Percentiles rank a stretch among this genome's conserved stretches.
Conservation (phyloP, 106 monocot species). For the Allium sativum region DNA sequence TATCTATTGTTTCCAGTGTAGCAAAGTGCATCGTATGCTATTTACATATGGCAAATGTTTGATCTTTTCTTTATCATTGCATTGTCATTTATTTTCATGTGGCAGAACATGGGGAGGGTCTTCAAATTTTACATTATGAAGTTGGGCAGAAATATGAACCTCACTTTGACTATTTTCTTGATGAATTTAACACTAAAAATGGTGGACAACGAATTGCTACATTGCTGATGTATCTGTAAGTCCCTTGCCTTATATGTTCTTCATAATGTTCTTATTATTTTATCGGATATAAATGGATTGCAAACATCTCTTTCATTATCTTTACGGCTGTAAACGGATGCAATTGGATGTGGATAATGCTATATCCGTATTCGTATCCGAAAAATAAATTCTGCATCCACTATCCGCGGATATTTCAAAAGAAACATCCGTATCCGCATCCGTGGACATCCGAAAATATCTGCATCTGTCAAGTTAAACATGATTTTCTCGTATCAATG, state of each 20-base stretch:
- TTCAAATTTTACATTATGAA: constrained; percentile 72
- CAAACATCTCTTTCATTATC: too few relatives aligned
- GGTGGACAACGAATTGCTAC: constrained; percentile 67
- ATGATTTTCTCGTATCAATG: too few relatives aligned
- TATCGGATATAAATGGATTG: too few relatives aligned
- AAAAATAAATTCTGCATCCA: too few relatives aligned
- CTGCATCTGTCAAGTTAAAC: too few relatives aligned
- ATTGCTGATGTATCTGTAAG: constrained; percentile 70
- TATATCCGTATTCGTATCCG: too few relatives aligned
- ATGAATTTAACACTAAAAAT: constrained; percentile 56
- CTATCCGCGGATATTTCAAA: too few relatives aligned
- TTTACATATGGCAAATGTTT: background rate
- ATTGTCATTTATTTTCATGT: background rate
- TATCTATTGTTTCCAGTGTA: too few relatives aligned
- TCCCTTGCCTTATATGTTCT: constrained; percentile 1
- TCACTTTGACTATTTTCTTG: constrained; percentile 61
- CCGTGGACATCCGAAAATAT: too few relatives aligned
- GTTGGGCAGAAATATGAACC: constrained; percentile 72
- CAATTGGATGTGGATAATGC: too few relatives aligned
- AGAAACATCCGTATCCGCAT: too few relatives aligned
- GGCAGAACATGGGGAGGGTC: constrained; percentile 57
- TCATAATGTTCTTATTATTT: background rate
- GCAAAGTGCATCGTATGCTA: background rate
- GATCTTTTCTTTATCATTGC: background rate
- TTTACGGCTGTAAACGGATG: too few relatives aligned